Percentiles rank a stretch among this genome's conserved stretches.
Evolutionary conservation across 2,329 filamentous ascomycete genomes (phyloP).

Genomic region (Phoma herbarum): DNA sequence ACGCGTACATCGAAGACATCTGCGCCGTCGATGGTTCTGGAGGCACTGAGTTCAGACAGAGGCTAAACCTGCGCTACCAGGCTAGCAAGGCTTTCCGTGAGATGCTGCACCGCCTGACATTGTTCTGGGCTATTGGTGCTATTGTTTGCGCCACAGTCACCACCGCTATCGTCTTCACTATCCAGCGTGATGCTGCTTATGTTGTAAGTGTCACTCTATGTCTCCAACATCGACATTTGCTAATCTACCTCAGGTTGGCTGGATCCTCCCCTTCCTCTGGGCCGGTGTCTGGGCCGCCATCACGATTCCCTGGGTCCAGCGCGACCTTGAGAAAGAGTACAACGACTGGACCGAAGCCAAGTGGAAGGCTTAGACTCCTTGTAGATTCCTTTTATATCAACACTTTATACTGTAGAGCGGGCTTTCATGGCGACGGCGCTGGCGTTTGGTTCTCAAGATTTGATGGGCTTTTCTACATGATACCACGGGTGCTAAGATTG

Average conservation of each 20-base stretch:
- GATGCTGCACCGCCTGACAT: constrained; percentile 61
- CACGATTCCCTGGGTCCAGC: constrained; percentile 58
- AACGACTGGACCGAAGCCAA: constrained; percentile 48
- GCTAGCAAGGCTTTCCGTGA: constrained; percentile 62
- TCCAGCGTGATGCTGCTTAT: constrained; percentile 58
- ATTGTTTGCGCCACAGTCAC: constrained; percentile 52
- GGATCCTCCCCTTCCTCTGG: constrained; percentile 61
- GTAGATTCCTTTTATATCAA: constrained; percentile 14
- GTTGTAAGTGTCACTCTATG: constrained; percentile 47
- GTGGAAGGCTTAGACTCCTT: constrained; percentile 46
- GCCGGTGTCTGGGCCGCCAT: constrained; percentile 57
- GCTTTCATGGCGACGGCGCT: constrained; percentile 16
- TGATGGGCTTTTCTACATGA: constrained; percentile 4
- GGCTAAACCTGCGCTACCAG: constrained; percentile 62
- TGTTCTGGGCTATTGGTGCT: constrained; percentile 62
- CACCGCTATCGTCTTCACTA: constrained; percentile 59
- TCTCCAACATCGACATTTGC: neutral
- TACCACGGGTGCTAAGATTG: constrained; percentile 18
- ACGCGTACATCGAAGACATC: constrained; percentile 64
- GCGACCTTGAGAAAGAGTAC: constrained; percentile 47
- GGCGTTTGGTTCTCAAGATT: constrained; percentile 2
- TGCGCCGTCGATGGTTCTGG: constrained; percentile 63
- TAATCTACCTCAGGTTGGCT: constrained; percentile 52
- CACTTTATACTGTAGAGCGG: constrained; percentile 7
- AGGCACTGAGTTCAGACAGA: constrained; percentile 61